These are phyloP conservation scores for Sporothrix curviconia DNA, from an alignment of 2,329 filamentous ascomycete genomes.

Conservation along the genomic window DNA sequence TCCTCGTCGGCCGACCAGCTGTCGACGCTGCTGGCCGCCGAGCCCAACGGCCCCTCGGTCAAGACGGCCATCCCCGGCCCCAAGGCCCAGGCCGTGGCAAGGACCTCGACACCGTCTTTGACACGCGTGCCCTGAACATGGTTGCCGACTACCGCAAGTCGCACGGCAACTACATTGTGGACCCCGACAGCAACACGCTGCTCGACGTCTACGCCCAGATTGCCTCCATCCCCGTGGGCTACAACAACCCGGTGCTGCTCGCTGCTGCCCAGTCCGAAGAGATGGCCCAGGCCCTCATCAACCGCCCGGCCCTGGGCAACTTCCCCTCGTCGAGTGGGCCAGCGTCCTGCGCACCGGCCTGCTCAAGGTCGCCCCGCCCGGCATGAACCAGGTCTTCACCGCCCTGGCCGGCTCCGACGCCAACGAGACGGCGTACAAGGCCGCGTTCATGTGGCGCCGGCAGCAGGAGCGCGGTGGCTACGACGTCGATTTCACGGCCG, in stretches of 20 bases:
- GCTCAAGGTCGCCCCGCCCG: constrained; percentile 74
- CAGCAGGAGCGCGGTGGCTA: constrained; percentile 74
- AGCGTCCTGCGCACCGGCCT: constrained; percentile 72
- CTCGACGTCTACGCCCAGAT: constrained; percentile 87
- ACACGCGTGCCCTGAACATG: constrained; percentile 81
- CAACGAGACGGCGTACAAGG: constrained; percentile 93
- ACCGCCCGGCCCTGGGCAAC: constrained; percentile 83
- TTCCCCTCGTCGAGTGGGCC: constrained; percentile 85
- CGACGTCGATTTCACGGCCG: constrained; percentile 68
- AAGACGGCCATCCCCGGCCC: constrained; percentile 68
- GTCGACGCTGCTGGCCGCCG: constrained; percentile 25
- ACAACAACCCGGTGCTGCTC: constrained; percentile 77
- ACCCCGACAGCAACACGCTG: constrained; percentile 64
- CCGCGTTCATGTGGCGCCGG: constrained; percentile 87
- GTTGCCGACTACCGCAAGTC: constrained; percentile 68
- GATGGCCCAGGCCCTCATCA: constrained; percentile 76
- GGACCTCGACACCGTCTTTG: constrained; percentile 72
- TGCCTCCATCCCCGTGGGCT: constrained; percentile 84
- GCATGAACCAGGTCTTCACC: constrained; percentile 83
- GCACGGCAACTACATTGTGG: constrained; percentile 72
- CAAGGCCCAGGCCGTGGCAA: constrained; percentile 59
- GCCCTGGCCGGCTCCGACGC: constrained; percentile 84
- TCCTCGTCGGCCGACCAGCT: constrained; percentile 22
- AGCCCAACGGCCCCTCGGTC: constrained; percentile 47
- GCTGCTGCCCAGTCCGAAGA: constrained; percentile 66